Base-by-base conservation (phyloP, 345 rosid genomes). In the Atalantia buxifolia region DNA sequence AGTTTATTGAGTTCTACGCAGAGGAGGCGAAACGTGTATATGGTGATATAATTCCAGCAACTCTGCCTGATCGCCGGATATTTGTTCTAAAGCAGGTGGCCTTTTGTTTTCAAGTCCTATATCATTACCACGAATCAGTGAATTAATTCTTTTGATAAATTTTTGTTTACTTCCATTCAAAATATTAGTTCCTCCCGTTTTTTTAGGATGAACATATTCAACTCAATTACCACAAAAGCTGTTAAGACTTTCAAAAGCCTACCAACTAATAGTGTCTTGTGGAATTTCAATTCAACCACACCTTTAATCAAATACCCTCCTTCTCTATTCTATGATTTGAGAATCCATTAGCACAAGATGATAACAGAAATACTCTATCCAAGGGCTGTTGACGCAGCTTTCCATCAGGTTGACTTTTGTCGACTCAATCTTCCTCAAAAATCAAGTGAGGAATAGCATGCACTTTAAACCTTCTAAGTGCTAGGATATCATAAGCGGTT, bases 11-110 rank as follows among this genome's bases (percentile, higher is more conserved):
- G 86, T 96, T 90, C 86, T 92, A 84, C 59, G 90, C 97, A 0
- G 98, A 96, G 89, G 99, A 96, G 87, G 98, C 92, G 31, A 96
- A 92, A 83, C 97, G 99, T 82, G 80, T 90, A 18, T 96, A 96
- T 55, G 98, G 99, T 72, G 99, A 96, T 82, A 89, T 96, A 73
- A 90, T 96, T 84, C 98, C 98, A 33, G 86, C 98, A 22, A 87
- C 89, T 74, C 71, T 91, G 79, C 75, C 89, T 69, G 98, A 94
- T 83, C 98, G 97, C 70, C 92, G 97, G 45, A 56, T 96, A 81
- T 81, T 96, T 70, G 97, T 94, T 81, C 83, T 96, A 76, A 94
- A 86, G 84, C 99, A 96, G 98, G 99, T 92, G 76, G 67, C 66
- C 4, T 22, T 6, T 22, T 33, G 24, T 81, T 62, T 75, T 21